Base-by-base conservation (phyloP, 106 monocot species). In the Amphibolis antarctica region DNA sequence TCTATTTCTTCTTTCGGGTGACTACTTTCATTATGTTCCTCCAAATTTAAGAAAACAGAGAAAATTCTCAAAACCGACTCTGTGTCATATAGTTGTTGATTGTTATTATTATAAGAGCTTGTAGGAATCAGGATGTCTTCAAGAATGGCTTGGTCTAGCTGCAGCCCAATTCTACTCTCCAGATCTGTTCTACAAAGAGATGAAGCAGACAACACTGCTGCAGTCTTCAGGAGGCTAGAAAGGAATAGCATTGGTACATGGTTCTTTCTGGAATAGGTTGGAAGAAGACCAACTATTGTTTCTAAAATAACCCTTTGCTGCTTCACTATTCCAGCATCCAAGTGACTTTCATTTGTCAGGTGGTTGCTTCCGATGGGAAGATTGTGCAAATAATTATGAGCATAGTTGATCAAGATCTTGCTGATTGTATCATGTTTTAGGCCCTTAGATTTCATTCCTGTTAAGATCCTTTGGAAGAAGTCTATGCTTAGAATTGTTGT, bases 81-180 rank as follows among this genome's bases (percentile, higher is more conserved):
- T 0, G 80, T 92, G 52, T 92, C 88, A 19, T 92, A 92, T 59
- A 92, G 18, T 42, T 74, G 71, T 21, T 85, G 77, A 30, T 75
- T 66, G 9, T 57, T 72, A 20, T 47, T 68, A 21, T 52, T 26
- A 12, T 63, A 63, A 6, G 75, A 43, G 59, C 58, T 72, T 4
- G 85, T 59, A 2, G 82, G 78, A 23, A 92, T 75, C 51, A 92
- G 74, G 29, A 88, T 73, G 66, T 92, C 92, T 68, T 92, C 92
- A 1, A 92, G 76, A 61, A 80, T 85, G 15, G 85, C 84, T 71
- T 78, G 79, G 53, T 87, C 84, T 27, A 88, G 69, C 63, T 88
- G 88, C 75, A 86, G 14, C 22, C 76, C 93, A 17, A 93, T 85
- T 60, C 82, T 77, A 52, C 68, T 85, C 71, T 93, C 88, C 42